These are phyloP conservation scores for Alternaria panax DNA, from an alignment of 2,329 filamentous ascomycete species.

Conservation along the genomic window DNA sequence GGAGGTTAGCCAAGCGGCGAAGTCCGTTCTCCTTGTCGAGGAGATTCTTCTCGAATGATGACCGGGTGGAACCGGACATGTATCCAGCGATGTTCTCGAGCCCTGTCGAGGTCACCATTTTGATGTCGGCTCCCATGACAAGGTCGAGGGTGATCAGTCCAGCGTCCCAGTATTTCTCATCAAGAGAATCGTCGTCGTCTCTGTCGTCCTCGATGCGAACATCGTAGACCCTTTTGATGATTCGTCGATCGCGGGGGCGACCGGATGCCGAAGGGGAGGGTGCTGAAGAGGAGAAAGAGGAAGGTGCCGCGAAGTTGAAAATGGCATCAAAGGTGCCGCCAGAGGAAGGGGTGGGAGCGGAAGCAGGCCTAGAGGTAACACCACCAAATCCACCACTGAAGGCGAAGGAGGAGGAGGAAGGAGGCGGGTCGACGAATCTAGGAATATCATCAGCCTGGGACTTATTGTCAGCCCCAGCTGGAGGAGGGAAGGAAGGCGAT, in stretches of 20 bases:
- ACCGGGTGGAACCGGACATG: slow-evolving; percentile 4
- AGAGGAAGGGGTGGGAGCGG: not conserved
- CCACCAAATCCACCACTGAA: not conserved
- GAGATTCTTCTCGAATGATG: slow-evolving; percentile 4
- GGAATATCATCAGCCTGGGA: not conserved
- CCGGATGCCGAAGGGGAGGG: not conserved
- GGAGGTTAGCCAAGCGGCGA: not conserved
- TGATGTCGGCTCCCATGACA: not conserved
- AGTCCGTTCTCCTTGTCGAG: not conserved
- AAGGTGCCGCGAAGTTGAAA: not conserved
- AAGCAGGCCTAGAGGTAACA: not conserved
- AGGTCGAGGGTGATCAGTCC: not conserved
- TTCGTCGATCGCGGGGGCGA: not conserved
- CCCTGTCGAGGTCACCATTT: not conserved
- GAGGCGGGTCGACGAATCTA: not conserved
- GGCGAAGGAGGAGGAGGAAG: not conserved
- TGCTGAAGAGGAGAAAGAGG: not conserved
- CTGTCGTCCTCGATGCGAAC: not conserved
- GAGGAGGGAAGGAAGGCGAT: not conserved
- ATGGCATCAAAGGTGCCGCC: not conserved
- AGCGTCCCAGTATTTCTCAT: not conserved
- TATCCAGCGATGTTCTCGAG: not conserved
- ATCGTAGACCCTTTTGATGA: not conserved
- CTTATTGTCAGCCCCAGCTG: slow-evolving; percentile 6
- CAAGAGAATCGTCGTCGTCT: not conserved